Evolutionary conservation across 495 filamentous ascomycete species (phyloP).

Genomic region (Daldinia grandis): DNA sequence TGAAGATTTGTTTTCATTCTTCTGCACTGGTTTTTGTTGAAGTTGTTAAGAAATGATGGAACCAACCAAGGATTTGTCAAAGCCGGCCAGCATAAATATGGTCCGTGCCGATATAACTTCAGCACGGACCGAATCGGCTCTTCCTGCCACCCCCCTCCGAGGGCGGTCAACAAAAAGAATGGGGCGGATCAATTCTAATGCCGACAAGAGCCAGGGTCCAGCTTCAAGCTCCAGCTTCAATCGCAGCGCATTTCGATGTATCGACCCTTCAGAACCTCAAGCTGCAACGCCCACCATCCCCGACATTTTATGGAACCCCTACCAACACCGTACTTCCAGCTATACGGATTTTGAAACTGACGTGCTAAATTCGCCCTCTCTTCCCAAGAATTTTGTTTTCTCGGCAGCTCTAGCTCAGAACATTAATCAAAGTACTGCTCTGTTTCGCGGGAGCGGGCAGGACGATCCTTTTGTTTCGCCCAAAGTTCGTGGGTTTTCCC

Average conservation of each 20-base stretch:
- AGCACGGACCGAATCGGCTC: neutral
- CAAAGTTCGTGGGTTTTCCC: neutral
- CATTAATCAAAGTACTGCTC: neutral
- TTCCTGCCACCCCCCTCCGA: neutral
- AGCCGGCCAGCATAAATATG: neutral
- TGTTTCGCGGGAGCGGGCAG: neutral
- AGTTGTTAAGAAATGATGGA: neutral
- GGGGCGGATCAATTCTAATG: neutral
- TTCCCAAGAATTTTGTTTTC: constrained; percentile 5
- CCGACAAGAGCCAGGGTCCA: neutral
- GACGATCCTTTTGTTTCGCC: neutral
- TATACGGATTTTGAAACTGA: neutral
- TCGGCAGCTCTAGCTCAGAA: neutral
- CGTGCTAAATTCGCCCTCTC: constrained; percentile 1
- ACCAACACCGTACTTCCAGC: neutral
- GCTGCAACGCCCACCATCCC: neutral
- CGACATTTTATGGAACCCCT: neutral
- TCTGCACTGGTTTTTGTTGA: neutral
- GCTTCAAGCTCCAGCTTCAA: constrained; percentile 1
- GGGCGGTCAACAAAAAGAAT: neutral
- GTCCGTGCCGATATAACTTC: neutral
- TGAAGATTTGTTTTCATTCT: neutral
- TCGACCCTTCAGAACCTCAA: neutral
- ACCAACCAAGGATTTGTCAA: neutral
- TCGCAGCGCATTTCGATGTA: constrained; percentile 1